Evolutionary conservation across 1,284 basidiomycete species (phyloP).

Genomic region (Irpex sp.): DNA sequence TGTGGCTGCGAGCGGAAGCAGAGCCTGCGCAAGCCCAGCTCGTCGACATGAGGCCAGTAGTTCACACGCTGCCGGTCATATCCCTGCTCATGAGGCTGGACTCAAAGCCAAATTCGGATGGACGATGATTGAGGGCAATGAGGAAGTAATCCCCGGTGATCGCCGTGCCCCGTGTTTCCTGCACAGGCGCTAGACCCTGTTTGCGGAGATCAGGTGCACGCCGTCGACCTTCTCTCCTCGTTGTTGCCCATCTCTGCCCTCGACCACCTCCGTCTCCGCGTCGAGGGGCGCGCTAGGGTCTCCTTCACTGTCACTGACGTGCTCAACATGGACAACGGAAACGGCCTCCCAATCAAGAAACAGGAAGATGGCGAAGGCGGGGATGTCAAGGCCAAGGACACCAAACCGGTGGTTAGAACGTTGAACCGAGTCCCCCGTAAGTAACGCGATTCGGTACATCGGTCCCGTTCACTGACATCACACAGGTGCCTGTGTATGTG

Average conservation of each 20-base stretch:
- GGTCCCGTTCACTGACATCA: not conserved
- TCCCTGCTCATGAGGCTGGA: not conserved
- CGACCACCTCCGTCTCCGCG: slow-evolving; percentile 9
- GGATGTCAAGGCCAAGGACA: slow-evolving; percentile 43
- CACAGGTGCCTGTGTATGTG: slow-evolving; percentile 73
- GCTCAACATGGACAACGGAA: slow-evolving; percentile 29
- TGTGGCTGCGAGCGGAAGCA: not conserved
- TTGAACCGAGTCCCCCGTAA: slow-evolving; percentile 80
- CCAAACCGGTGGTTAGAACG: slow-evolving; percentile 68
- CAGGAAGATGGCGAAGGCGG: slow-evolving; percentile 40
- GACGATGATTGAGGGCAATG: slow-evolving; percentile 1
- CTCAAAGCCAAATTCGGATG: not conserved
- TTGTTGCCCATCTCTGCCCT: slow-evolving; percentile 16
- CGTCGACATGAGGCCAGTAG: not conserved
- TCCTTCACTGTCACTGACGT: not conserved
- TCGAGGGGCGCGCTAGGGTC: slow-evolving; percentile 2
- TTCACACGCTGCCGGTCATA: not conserved
- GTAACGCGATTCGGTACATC: slow-evolving; percentile 26
- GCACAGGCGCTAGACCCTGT: slow-evolving; percentile 22
- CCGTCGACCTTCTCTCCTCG: slow-evolving; percentile 13
- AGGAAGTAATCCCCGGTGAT: slow-evolving; percentile 4
- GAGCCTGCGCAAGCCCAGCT: not conserved
- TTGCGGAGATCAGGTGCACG: slow-evolving; percentile 18
- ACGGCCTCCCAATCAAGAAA: slow-evolving; percentile 32
- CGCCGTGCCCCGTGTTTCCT: slow-evolving; percentile 6